Base-by-base conservation (phyloP, 352 stramenopile species). In the Globisporangium heterothallicum region DNA sequence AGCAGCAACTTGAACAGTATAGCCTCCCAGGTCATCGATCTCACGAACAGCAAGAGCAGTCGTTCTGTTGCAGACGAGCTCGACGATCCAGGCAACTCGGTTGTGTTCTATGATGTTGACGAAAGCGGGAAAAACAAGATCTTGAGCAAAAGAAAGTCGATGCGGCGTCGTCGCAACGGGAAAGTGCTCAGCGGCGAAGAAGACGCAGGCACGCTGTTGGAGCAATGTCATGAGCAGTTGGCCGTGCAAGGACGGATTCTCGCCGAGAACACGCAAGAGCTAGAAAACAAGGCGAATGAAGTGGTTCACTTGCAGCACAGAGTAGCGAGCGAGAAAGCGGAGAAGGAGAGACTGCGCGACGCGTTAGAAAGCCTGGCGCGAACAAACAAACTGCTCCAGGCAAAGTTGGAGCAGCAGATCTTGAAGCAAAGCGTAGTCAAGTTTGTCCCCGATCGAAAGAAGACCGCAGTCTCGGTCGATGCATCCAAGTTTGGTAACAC, bases 1-100 rank as follows among this genome's bases (percentile, higher is more conserved):
- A 91, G 77, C 45, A 91, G 66, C 45, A 86, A 86, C 38, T 41
- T 88, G 14, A 88, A 84, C 61, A 84, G 83, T 49, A 63, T 88
- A n/a, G 71, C 72, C 5, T 84, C 77, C 10, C 72, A 60, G 16
- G 69, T 61, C 8, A 55, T 86, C 0, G 62, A 79, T 29, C 35
- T 66, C 3, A 35, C n/a, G 68, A 63, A 42, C 0, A 19, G 21
- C 62, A 64, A 32, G 59, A 25, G 51, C 2, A 13, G 12, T 8
- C 35, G 57, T 8, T 42, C 42, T n/a, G 58, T 45, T 22, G 42
- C 41, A 6, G 53, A 61, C 36, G 53, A 75, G 0, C 46, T 60
- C 3, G 54, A 70, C 4, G 64, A 68, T n/a, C 36, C 49, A 0
- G 43, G 40, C 25, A 64, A 54, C n/a, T 70, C 66, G 0, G 61